A percentile compares a stretch with the other conserved stretches of the same genome.
Evolutionary conservation across 192 early-diverging fungal genomes (phyloP).

Genomic region (Rhizophagus sp.): DNA sequence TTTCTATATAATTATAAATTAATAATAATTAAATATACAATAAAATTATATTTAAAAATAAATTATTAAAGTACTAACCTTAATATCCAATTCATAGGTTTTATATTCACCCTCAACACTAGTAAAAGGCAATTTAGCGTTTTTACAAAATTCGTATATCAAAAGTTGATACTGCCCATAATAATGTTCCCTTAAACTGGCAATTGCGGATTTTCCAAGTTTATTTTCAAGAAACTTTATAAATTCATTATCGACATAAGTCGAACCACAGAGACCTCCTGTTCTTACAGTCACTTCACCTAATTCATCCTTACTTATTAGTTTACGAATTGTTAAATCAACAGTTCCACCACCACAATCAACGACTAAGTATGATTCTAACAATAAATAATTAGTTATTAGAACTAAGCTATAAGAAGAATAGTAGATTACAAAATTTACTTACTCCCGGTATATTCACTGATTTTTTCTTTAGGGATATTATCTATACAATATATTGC

Average conservation of each 20-base stretch:
- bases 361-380: slow-evolving; percentile 19
- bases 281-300: not conserved
- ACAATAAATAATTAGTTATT: not conserved
- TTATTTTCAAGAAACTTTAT: not conserved
- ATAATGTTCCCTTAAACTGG: not conserved
- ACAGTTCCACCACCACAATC: slow-evolving; percentile 33
- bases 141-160: not conserved
- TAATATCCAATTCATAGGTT: not conserved
- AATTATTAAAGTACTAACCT: not conserved
- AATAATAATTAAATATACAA: too few species aligned
- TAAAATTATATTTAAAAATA: too few species aligned
- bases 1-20: too few species aligned
- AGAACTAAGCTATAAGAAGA: too few species aligned
- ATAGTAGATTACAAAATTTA: not conserved
- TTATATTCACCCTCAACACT: not conserved
- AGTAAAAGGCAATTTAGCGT: slow-evolving; percentile 1
- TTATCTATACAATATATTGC: slow-evolving; percentile 6
- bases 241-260: slow-evolving; percentile 22
- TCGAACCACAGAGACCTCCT: not conserved
- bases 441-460: not conserved
- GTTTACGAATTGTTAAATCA: slow-evolving; percentile 33
- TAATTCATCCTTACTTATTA: not conserved
- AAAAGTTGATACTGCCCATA: slow-evolving; percentile 9
- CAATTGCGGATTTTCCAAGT: not conserved
- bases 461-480: not conserved